Base-by-base conservation (phyloP, 371 early-diverging fungal species). In the Umbelopsis sp. region DNA sequence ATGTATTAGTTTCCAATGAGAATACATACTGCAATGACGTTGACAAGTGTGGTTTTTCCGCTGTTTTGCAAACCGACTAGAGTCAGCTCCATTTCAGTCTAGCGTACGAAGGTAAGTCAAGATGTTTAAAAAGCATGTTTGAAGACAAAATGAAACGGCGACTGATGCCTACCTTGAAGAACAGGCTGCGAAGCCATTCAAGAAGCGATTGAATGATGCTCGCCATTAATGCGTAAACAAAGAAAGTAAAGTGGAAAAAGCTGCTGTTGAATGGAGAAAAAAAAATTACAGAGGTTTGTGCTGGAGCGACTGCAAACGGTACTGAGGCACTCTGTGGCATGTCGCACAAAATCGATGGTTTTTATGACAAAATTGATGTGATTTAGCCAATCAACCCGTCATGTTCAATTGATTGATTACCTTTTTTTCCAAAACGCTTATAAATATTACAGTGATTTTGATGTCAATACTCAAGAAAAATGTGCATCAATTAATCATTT, bases 1-100 rank as follows among this genome's bases (percentile, higher is more conserved):
- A 11, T 53, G 53, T 25, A 29, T 14, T 48, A 48, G 7, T 41
- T 7, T 41, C 7, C 48, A 48, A 48, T 48, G 11, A 7, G 18
- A 29, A 64, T 63, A 86, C 92, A 75, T 89, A 96, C 96, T 37
- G 97, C 97, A 71, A 99, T 94, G 38, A 97, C 97, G 75, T 97
- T 97, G 11, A 99, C 97, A 7, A 99, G 89, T 3, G 98, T 98
- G 6, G 98, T 98, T 77, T 99, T 99, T 64, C 99, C 99, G 69
- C 96, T 94, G 80, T 97, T 96, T 81, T 99, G 98, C 65, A 99
- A 86, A 37, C 99, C 99, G 66, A 98, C 97, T 57, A 99, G 84
- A 25, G 99, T 99, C 71, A 99, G 83, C 83, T 98, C 99, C 95
- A 98, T 97, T 84, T 98, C 98, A 80, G 87, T 84, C 85, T 89